These are phyloP conservation scores for Paecilomyces niveus DNA, from an alignment of 2,329 filamentous ascomycete species.

Conservation along the genomic window DNA sequence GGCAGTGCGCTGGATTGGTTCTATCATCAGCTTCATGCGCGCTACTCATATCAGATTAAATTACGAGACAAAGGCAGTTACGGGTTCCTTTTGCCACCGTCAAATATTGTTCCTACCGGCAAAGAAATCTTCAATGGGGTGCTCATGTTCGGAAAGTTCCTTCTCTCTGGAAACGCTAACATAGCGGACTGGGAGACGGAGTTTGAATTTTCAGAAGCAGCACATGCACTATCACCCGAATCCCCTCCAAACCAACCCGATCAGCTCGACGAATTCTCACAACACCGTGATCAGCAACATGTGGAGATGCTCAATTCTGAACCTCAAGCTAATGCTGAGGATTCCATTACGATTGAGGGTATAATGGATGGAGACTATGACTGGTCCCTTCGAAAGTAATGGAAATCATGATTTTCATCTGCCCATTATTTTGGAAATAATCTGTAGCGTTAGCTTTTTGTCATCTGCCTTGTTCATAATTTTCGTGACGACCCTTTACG, in stretches of 20 bases:
- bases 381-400: background rate
- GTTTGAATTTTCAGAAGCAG: background rate
- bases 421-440: background rate
- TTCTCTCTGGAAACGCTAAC: conserved; percentile 1
- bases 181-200: conserved; percentile 5
- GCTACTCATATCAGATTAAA: conserved; percentile 88
- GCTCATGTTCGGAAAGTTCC: conserved; percentile 73
- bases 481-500: background rate
- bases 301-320: background rate
- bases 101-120: conserved; percentile 82
- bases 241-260: background rate
- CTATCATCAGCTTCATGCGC: conserved; percentile 75
- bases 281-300: background rate
- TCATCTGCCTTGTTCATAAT: background rate
- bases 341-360: background rate
- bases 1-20: conserved; percentile 93
- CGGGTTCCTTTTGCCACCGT: conserved; percentile 80
- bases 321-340: background rate
- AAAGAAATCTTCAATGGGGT: conserved; percentile 80
- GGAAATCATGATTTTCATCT: background rate
- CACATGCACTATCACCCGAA: background rate
- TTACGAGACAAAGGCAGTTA: conserved; percentile 89
- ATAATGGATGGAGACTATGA: conserved; percentile 1
- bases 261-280: background rate
- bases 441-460: background rate